These are phyloP conservation scores for Canna indica DNA, from an alignment of 176 grass and related monocot species.

Conservation along the genomic window DNA sequence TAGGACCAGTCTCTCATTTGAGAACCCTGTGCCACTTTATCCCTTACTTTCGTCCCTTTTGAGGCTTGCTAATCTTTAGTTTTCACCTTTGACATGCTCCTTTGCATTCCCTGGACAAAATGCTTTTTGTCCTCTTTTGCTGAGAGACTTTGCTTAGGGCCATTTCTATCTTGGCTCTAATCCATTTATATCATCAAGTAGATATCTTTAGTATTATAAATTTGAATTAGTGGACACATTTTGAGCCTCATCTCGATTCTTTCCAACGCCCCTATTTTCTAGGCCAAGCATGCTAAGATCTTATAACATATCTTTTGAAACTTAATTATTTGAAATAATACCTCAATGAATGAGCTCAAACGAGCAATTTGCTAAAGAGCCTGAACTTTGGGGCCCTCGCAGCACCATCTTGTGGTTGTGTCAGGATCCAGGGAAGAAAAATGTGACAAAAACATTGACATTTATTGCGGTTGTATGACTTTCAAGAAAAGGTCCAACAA, in stretches of 20 bases:
- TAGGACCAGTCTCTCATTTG: slow-evolving; percentile 38
- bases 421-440: slow-evolving; percentile 4
- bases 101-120: slow-evolving; percentile 33
- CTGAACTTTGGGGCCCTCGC: background rate
- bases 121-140: slow-evolving; percentile 46
- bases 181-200: background rate
- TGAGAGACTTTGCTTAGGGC: slow-evolving; percentile 29
- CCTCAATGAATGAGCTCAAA: background rate
- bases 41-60: slow-evolving; percentile 77
- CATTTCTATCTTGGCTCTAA: slow-evolving; percentile 1
- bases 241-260: background rate
- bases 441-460: slow-evolving; percentile 3
- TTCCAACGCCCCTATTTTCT: background rate
- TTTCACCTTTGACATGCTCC: slow-evolving; percentile 42
- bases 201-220: background rate
- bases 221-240: slow-evolving; percentile 3
- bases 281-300: too few species aligned
- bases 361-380: too few species aligned
- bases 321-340: background rate
- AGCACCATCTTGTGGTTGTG: slow-evolving; percentile 8
- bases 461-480: slow-evolving; percentile 8
- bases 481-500: slow-evolving; percentile 3
- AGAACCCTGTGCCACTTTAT: slow-evolving; percentile 29
- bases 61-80: slow-evolving; percentile 54
- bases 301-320: too few species aligned